Conservation (phyloP, 106 monocot genomes). For the Triglochin maritima region DNA sequence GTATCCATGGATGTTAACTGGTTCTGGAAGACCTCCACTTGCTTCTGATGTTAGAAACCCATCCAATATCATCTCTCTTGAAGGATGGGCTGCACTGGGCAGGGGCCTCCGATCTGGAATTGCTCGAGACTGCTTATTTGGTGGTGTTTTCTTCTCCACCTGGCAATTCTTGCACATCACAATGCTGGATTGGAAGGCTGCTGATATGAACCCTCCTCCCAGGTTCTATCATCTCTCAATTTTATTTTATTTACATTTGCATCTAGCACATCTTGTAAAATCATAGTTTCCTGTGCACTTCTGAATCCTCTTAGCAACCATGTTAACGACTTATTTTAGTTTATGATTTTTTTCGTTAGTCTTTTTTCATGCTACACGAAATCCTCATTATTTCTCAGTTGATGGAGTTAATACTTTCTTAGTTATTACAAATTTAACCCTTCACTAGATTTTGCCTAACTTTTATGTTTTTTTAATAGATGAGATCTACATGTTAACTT, state of each 20-base stretch:
- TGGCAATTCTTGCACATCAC: constrained; percentile 89
- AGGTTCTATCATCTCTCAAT: constrained; percentile 25
- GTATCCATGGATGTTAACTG: constrained; percentile 94
- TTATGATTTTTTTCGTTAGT: too few relatives aligned
- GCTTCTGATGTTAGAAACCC: constrained; percentile 65
- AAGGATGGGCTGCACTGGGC: constrained; percentile 74
- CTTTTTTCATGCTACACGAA: too few relatives aligned
- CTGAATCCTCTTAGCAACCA: too few relatives aligned
- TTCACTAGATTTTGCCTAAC: too few relatives aligned
- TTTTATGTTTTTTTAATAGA: too few relatives aligned
- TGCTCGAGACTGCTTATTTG: constrained; percentile 69
- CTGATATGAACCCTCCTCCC: constrained; percentile 60
- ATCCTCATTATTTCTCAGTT: too few relatives aligned
- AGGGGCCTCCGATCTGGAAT: constrained; percentile 78
- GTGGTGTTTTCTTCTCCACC: constrained; percentile 81
- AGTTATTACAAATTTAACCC: too few relatives aligned
- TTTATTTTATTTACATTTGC: not conserved
- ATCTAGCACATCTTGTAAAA: not conserved
- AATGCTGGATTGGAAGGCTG: constrained; percentile 84
- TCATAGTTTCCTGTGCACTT: not conserved
- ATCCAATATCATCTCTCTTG: constrained; percentile 44
- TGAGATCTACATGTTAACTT: too few relatives aligned
- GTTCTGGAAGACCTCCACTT: constrained; percentile 78
- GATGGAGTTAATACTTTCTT: too few relatives aligned
- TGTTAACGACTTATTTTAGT: too few relatives aligned